These are phyloP conservation scores for Thelonectria olida DNA, from an alignment of 2,329 filamentous ascomycete species.

Conservation along the genomic window DNA sequence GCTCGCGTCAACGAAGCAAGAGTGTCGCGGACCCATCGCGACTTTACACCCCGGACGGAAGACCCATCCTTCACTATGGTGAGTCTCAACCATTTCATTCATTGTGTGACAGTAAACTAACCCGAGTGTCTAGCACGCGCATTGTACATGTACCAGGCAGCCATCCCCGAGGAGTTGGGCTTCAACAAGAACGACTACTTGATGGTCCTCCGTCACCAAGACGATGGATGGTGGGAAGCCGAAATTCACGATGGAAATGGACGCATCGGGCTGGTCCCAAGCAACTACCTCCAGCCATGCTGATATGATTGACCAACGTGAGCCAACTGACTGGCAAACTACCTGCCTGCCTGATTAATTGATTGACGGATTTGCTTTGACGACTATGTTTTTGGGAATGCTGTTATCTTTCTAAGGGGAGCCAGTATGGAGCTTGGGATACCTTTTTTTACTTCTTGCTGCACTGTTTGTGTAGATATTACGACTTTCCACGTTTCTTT, in stretches of 20 bases:
- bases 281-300: slow-evolving; percentile 71
- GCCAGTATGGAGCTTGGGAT: slow-evolving; percentile 25
- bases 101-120: slow-evolving; percentile 28
- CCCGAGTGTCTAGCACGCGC: slow-evolving; percentile 74
- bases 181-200: slow-evolving; percentile 94
- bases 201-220: slow-evolving; percentile 88
- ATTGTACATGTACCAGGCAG: slow-evolving; percentile 92
- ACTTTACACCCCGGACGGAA: slow-evolving; percentile 85
- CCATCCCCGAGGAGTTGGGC: slow-evolving; percentile 92
- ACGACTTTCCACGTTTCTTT: slow-evolving; percentile 22
- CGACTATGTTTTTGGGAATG: slow-evolving; percentile 21
- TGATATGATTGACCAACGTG: slow-evolving; percentile 39
- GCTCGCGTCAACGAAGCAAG: slow-evolving; percentile 74
- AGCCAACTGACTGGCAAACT: slow-evolving; percentile 14
- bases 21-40: slow-evolving; percentile 85
- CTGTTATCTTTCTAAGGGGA: slow-evolving; percentile 21
- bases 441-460: slow-evolving; percentile 2
- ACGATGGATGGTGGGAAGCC: slow-evolving; percentile 99
- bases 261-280: slow-evolving; percentile 69
- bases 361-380: slow-evolving; percentile 14
- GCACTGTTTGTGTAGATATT: slow-evolving; percentile 15
- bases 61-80: slow-evolving; percentile 93
- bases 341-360: slow-evolving; percentile 17
- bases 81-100: slow-evolving; percentile 54
- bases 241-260: slow-evolving; percentile 79